phyloP scores from a whole-genome alignment of 2,329 filamentous ascomycete species.

The Fusarium drepaniforme region DNA sequence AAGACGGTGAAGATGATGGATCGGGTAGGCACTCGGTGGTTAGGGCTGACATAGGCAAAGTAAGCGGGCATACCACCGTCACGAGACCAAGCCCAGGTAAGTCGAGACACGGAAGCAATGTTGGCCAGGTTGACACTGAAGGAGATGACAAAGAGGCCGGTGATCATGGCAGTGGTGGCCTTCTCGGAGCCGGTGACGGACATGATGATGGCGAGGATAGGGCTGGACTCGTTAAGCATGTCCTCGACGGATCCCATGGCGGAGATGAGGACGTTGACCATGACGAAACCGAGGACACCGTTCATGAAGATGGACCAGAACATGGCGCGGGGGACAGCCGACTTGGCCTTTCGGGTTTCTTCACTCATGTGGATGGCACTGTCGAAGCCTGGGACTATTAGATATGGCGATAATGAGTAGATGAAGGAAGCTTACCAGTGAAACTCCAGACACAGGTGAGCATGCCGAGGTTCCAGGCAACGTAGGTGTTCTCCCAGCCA shows the following conservation, averaged over 20 bases:
- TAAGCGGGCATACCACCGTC: constrained; percentile 42
- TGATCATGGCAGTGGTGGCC: constrained; percentile 41
- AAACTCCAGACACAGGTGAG: constrained; percentile 44
- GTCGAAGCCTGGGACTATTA: constrained; percentile 31
- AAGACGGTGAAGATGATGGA: constrained; percentile 41
- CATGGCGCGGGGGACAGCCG: constrained; percentile 41
- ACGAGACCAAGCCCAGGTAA: constrained; percentile 43
- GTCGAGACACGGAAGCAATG: constrained; percentile 41
- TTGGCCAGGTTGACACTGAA: constrained; percentile 43
- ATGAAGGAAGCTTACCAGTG: constrained; percentile 18
- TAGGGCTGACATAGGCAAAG: constrained; percentile 41
- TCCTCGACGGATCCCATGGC: constrained; percentile 42
- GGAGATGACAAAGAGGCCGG: constrained; percentile 39
- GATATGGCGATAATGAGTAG: accelerated
- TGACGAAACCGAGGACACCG: constrained; percentile 41
- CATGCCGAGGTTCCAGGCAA: constrained; percentile 43
- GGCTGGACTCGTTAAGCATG: constrained; percentile 37
- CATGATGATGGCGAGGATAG: constrained; percentile 38
- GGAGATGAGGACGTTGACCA: constrained; percentile 44
- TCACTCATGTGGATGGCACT: constrained; percentile 44
- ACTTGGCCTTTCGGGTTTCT: constrained; percentile 42
- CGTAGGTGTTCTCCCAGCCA: constrained; percentile 40
- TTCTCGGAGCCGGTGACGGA: constrained; percentile 34
- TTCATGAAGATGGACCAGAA: constrained; percentile 47
- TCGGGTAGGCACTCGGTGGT: constrained; percentile 37